These are phyloP conservation scores for Dictyostelium gargantuum DNA, from an alignment of 208 protist genomes.

Conservation along the genomic window DNA sequence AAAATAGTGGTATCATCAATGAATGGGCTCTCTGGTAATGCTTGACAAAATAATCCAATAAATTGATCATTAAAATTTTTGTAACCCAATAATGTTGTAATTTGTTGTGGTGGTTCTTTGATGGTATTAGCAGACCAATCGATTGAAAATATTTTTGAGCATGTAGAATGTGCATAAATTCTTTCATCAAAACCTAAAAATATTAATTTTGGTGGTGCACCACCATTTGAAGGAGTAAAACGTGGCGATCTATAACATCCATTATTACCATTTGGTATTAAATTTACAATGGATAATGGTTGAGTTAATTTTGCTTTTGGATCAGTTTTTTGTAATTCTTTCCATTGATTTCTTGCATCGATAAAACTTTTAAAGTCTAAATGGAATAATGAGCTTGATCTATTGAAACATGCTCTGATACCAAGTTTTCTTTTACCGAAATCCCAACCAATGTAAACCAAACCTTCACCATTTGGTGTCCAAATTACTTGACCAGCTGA, in stretches of 20 bases:
- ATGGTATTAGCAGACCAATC: background rate
- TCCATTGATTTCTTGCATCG: background rate
- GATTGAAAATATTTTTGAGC: slow-evolving; percentile 7
- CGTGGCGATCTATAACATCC: slow-evolving; percentile 52
- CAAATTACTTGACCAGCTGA: slow-evolving; percentile 56
- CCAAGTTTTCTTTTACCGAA: slow-evolving; percentile 29
- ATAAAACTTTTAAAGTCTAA: background rate
- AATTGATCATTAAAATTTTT: slow-evolving; percentile 15
- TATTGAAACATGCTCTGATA: slow-evolving; percentile 58
- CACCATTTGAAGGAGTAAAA: slow-evolving; percentile 9
- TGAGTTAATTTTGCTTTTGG: background rate
- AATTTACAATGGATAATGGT: background rate
- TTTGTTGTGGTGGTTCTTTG: no score
- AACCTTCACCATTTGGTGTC: slow-evolving; percentile 1
- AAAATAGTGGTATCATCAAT: slow-evolving; percentile 14
- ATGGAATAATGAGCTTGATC: background rate
- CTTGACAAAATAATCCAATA: slow-evolving; percentile 13
- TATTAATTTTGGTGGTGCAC: background rate
- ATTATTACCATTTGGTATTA: background rate
- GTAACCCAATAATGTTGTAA: background rate
- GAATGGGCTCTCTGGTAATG: background rate
- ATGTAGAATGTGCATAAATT: slow-evolving; percentile 14
- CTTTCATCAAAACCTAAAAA: slow-evolving; percentile 33
- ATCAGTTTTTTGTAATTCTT: background rate
- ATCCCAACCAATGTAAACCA: slow-evolving; percentile 45